Percentiles rank a stretch among this genome's conserved stretches.
phyloP scores from a whole-genome alignment of 257 asterid species.

The Solanum megistacrolobum region DNA sequence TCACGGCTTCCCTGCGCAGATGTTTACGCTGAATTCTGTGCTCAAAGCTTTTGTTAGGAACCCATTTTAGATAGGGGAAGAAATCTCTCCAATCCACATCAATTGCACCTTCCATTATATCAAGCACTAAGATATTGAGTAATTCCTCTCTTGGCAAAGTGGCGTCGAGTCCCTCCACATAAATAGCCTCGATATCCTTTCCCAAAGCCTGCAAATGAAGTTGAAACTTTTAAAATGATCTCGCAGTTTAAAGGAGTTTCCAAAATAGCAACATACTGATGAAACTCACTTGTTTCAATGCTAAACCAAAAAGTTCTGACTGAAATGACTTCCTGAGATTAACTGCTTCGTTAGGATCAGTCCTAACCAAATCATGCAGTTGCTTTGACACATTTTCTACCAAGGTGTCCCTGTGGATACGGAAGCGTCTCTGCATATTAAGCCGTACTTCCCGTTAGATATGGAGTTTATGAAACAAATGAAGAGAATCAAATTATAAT shows the following conservation, averaged over 20 bases:
- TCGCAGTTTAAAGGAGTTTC: not conserved
- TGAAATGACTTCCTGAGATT: slow-evolving; percentile 59
- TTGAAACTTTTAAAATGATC: not conserved
- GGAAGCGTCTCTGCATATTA: slow-evolving; percentile 53
- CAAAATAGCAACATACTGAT: not conserved
- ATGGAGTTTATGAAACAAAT: not conserved
- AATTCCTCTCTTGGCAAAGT: slow-evolving; percentile 43
- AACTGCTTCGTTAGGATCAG: slow-evolving; percentile 42
- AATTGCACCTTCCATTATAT: slow-evolving; percentile 78
- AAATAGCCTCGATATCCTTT: slow-evolving; percentile 44
- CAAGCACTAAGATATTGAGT: slow-evolving; percentile 48
- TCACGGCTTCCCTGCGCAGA: slow-evolving; percentile 41
- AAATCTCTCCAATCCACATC: slow-evolving; percentile 99
- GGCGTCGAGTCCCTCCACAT: slow-evolving; percentile 49
- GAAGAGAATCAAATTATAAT: not conserved
- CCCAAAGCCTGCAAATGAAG: slow-evolving; percentile 47
- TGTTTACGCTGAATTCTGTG: slow-evolving; percentile 32
- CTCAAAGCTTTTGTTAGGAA: slow-evolving; percentile 62
- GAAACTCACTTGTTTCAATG: slow-evolving; percentile 59
- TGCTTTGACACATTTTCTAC: slow-evolving; percentile 27
- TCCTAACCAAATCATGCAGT: slow-evolving; percentile 25
- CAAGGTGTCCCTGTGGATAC: slow-evolving; percentile 50
- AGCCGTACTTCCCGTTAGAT: not conserved
- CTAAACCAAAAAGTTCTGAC: slow-evolving; percentile 63
- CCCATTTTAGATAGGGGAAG: slow-evolving; percentile 75